Conservation (phyloP, 345 rosid genomes). For the Clarkia xantiana region DNA sequence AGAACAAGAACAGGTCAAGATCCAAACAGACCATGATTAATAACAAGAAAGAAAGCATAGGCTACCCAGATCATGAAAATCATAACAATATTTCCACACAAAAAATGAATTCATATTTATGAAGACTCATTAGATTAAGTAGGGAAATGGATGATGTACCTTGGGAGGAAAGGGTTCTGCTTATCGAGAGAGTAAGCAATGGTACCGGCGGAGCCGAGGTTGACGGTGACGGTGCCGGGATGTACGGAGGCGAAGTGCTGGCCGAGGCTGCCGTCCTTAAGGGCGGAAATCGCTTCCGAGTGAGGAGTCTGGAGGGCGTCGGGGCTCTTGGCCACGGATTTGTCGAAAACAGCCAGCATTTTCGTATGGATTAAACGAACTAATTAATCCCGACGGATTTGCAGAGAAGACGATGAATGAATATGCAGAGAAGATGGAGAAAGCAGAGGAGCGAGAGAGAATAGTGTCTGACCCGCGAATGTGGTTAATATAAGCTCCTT, state of each 20-base stretch:
- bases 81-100: no score
- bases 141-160: slow-evolving; percentile 20
- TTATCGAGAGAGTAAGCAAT: slow-evolving; percentile 59
- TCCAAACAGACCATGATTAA: not conserved
- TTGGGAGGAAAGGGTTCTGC: slow-evolving; percentile 83
- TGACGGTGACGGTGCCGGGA: slow-evolving; percentile 48
- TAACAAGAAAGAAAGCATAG: no score
- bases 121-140: not conserved
- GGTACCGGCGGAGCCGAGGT: slow-evolving; percentile 64
- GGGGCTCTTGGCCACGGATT: slow-evolving; percentile 70
- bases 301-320: slow-evolving; percentile 56
- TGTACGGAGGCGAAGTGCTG: slow-evolving; percentile 39
- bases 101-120: not conserved
- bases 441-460: not conserved
- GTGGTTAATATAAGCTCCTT: not conserved
- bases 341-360: slow-evolving; percentile 88
- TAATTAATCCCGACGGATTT: not conserved
- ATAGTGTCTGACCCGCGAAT: not conserved
- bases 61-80: no score
- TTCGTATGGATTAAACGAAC: not conserved
- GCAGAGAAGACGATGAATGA: not conserved
- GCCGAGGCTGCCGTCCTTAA: slow-evolving; percentile 53
- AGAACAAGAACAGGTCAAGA: slow-evolving; percentile 1
- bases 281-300: slow-evolving; percentile 32
- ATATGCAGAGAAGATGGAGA: not conserved